These are phyloP conservation scores for Pseudogymnoascus sp. DNA, from an alignment of 2,329 filamentous ascomycete species.

Conservation along the genomic window DNA sequence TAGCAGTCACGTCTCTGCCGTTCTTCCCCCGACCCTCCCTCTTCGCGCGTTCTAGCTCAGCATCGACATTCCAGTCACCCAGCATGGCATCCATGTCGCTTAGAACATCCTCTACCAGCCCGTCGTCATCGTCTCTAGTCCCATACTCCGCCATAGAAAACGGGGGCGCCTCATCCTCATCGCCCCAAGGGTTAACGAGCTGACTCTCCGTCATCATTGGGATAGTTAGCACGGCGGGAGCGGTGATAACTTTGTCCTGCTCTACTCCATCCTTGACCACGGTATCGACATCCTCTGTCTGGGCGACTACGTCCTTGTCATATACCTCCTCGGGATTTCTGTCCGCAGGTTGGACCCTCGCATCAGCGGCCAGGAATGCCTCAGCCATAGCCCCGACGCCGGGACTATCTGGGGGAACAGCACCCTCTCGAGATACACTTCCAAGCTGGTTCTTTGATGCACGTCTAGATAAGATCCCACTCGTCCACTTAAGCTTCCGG, in stretches of 20 bases:
- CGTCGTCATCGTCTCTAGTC: background rate
- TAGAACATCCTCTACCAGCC: background rate
- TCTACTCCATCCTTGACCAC: background rate
- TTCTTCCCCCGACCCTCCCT: background rate
- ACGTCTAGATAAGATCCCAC: background rate
- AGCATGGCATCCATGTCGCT: slow-evolving; percentile 4
- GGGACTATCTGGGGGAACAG: background rate
- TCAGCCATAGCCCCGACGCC: slow-evolving; percentile 41
- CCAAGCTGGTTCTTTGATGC: background rate
- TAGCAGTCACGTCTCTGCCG: background rate
- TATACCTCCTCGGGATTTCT: background rate
- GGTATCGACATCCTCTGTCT: background rate
- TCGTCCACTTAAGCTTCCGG: background rate
- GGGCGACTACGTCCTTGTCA: background rate
- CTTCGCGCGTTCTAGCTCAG: background rate
- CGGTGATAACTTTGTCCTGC: background rate
- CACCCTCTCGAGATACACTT: background rate
- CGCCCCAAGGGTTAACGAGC: background rate
- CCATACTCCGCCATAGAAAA: background rate
- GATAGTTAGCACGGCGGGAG: background rate
- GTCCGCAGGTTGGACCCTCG: background rate
- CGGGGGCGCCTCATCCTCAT: background rate
- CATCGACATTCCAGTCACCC: background rate
- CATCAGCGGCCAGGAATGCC: slow-evolving; percentile 42
- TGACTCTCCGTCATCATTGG: background rate